Evolutionary conservation across 768 basidiomycete genomes (phyloP).

Genomic region (Suillus luteus): DNA sequence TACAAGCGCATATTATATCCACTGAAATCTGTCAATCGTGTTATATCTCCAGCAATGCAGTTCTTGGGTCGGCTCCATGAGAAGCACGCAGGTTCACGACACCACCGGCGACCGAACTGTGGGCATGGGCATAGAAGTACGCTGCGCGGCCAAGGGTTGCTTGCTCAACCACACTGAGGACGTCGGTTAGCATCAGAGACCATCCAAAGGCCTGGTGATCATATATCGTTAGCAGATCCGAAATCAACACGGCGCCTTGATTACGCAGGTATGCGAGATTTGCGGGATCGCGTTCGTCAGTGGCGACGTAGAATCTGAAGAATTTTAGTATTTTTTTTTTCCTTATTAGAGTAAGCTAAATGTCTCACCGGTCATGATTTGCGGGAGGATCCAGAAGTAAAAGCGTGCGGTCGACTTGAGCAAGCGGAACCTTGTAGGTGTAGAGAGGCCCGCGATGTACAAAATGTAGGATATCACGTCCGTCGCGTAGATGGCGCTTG

Average conservation of each 20-base stretch:
- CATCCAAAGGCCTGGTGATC: constrained; percentile 43
- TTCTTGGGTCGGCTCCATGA: constrained; percentile 42
- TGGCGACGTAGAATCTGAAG: constrained; percentile 38
- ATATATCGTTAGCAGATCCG: constrained; percentile 44
- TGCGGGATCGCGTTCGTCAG: constrained; percentile 42
- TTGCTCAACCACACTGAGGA: constrained; percentile 46
- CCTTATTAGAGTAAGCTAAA: not conserved
- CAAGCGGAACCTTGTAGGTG: constrained; percentile 27
- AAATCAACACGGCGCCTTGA: constrained; percentile 41
- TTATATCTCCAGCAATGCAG: constrained; percentile 36
- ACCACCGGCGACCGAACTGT: constrained; percentile 44
- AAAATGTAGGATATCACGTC: constrained; percentile 20
- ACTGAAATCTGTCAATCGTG: constrained; percentile 4
- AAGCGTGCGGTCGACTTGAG: constrained; percentile 20
- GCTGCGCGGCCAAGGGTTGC: constrained; percentile 36
- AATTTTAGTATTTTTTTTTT: not conserved
- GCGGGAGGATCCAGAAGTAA: constrained; percentile 29
- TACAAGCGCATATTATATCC: not conserved
- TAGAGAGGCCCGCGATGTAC: constrained; percentile 23
- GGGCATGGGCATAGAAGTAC: constrained; percentile 44
- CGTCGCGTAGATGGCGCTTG: constrained; percentile 24
- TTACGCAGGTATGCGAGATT: constrained; percentile 34
- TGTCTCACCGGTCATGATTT: constrained; percentile 24
- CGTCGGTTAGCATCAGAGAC: constrained; percentile 45
- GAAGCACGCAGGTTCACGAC: constrained; percentile 43